These are phyloP conservation scores for Fagopyrum esculentum DNA, from an alignment of 148 eudicot species.

Conservation along the genomic window DNA sequence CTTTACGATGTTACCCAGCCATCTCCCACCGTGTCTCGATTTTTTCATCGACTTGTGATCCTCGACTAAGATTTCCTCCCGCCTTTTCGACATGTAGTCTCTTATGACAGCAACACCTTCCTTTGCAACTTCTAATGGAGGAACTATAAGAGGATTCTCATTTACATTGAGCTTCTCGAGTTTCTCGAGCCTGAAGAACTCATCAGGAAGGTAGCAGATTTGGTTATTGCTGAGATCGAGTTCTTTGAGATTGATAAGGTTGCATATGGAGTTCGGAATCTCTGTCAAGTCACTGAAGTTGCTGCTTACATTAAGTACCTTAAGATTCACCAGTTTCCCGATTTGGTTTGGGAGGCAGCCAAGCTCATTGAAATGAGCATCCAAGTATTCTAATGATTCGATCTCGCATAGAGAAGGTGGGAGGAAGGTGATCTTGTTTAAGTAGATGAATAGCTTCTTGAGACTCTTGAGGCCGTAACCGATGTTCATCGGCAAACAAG, in stretches of 20 bases:
- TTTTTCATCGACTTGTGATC: constrained; percentile 49
- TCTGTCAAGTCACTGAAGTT: not conserved
- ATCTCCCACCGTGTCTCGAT: constrained; percentile 35
- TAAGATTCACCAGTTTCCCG: not conserved
- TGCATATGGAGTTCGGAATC: constrained; percentile 50
- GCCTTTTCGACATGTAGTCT: constrained; percentile 66
- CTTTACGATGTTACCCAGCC: constrained; percentile 16
- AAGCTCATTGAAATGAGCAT: not conserved
- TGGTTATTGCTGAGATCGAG: constrained; percentile 46
- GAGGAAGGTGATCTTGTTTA: constrained; percentile 10
- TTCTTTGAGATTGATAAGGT: not conserved
- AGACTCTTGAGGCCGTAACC: constrained; percentile 63
- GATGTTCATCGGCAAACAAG: constrained; percentile 75
- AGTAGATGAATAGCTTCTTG: constrained; percentile 41
- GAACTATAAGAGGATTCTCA: constrained; percentile 65
- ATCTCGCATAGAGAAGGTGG: not conserved
- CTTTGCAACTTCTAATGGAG: constrained; percentile 57
- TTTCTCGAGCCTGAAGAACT: constrained; percentile 67
- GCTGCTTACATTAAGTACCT: not conserved
- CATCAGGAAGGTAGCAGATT: constrained; percentile 63
- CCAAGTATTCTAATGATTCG: not conserved
- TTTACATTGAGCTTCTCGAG: constrained; percentile 67
- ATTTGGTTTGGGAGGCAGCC: not conserved
- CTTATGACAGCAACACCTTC: constrained; percentile 65
- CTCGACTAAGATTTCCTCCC: constrained; percentile 52